Conservation (phyloP, 768 basidiomycete species). For the Serendipita sp. region DNA sequence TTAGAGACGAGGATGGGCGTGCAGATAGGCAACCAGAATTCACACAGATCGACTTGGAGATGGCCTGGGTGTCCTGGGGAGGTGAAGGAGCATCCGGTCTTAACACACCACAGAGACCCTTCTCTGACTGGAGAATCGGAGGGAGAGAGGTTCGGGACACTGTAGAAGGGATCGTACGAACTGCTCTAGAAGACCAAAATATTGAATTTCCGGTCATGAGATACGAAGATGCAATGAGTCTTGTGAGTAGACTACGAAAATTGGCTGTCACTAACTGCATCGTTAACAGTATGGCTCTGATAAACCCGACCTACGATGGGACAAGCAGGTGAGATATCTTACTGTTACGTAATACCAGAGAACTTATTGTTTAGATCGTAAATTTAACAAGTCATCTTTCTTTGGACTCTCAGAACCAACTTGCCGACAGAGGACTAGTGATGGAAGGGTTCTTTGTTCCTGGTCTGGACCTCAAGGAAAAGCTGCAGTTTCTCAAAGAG, state of each 20-base stretch:
- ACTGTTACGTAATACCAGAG: no score
- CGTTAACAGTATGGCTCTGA: conserved; percentile 68
- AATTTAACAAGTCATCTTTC: no score
- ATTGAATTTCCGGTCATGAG: conserved; percentile 59
- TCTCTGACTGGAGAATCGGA: conserved; percentile 63
- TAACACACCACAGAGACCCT: conserved; percentile 8
- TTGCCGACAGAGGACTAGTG: conserved; percentile 7
- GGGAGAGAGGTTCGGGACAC: conserved; percentile 65
- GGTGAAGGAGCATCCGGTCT: conserved; percentile 12
- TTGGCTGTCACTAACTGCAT: conserved; percentile 14
- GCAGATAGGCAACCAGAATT: conserved; percentile 95
- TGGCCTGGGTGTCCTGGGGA: conserved; percentile 87
- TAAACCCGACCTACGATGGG: conserved; percentile 85
- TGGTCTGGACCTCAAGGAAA: neutral
- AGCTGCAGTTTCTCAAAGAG: neutral
- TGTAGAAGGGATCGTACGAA: conserved; percentile 55
- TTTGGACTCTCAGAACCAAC: neutral
- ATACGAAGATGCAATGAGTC: conserved; percentile 79
- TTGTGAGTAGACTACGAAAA: conserved; percentile 26
- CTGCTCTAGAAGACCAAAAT: conserved; percentile 43
- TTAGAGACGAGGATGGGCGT: conserved; percentile 88
- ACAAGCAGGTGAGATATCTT: conserved; percentile 46
- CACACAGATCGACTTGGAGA: conserved; percentile 92
- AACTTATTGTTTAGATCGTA: no score
- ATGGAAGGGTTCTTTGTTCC: neutral